Percentiles rank a stretch among this genome's conserved stretches.
Conservation (phyloP, 495 filamentous ascomycete genomes). For the Neurospora sp. region DNA sequence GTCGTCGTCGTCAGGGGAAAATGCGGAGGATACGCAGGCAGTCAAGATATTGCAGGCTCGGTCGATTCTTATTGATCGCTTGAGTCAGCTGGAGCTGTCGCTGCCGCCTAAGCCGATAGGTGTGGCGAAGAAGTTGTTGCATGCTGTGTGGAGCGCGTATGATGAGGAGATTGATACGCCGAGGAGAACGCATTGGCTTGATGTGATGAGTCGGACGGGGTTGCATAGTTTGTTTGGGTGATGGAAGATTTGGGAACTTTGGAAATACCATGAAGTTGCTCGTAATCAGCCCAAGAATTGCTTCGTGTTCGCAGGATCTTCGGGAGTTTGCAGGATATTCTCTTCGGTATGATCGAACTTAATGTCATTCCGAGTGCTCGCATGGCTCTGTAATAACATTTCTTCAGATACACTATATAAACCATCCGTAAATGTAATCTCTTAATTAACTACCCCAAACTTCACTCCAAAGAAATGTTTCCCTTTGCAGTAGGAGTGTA, state of each 20-base stretch:
- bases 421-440: too few relatives aligned
- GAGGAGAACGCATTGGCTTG: conserved; percentile 24
- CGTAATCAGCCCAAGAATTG: too few relatives aligned
- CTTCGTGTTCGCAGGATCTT: too few relatives aligned
- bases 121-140: conserved; percentile 23
- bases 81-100: conserved; percentile 19
- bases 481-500: conserved; percentile 16
- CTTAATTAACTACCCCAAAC: neutral
- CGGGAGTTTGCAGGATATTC: too few relatives aligned
- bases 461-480: conserved; percentile 10
- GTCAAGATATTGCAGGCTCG: conserved; percentile 19
- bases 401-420: too few relatives aligned
- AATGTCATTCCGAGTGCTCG: too few relatives aligned
- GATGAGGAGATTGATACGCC: conserved; percentile 20
- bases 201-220: conserved; percentile 24
- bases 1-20: neutral
- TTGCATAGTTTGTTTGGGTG: conserved; percentile 25
- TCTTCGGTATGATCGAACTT: too few relatives aligned
- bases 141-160: conserved; percentile 23
- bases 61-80: conserved; percentile 15
- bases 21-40: neutral
- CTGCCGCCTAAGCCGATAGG: conserved; percentile 24
- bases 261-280: too few relatives aligned
- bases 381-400: too few relatives aligned
- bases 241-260: neutral